Conservation (phyloP, 2,329 filamentous ascomycete species). For the Colletotrichum tanaceti region DNA sequence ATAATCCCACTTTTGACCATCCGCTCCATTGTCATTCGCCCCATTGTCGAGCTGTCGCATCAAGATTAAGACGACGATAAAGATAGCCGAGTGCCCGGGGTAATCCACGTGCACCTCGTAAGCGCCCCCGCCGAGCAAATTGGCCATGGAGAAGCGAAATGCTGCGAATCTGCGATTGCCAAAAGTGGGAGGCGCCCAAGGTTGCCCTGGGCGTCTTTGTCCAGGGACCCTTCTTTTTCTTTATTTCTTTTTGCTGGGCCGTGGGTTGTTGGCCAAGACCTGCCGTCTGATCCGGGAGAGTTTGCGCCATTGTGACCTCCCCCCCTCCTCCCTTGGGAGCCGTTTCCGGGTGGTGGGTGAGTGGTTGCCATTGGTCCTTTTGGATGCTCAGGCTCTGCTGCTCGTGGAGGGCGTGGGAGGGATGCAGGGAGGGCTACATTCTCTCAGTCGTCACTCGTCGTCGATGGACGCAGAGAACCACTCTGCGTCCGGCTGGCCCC, state of each 20-base stretch:
- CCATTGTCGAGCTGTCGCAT: conserved; percentile 31
- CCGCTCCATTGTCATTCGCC: conserved; percentile 23
- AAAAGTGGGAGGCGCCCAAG: conserved; percentile 29
- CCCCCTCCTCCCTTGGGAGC: not conserved
- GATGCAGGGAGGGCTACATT: not conserved
- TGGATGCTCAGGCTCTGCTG: conserved; percentile 17
- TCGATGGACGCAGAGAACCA: not conserved
- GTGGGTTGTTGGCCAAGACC: conserved; percentile 33
- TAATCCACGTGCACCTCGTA: conserved; percentile 32
- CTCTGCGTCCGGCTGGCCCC: conserved; percentile 9
- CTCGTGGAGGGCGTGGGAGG: not conserved
- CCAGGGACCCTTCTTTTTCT: not conserved
- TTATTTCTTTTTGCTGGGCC: conserved; percentile 5
- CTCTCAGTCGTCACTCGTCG: not conserved
- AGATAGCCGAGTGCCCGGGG: conserved; percentile 38
- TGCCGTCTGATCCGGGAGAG: conserved; percentile 37
- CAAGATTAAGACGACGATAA: conserved; percentile 35
- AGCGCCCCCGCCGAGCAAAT: conserved; percentile 25
- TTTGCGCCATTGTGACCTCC: conserved; percentile 1
- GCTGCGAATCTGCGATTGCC: conserved; percentile 27
- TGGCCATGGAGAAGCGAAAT: conserved; percentile 36
- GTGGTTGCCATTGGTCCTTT: conserved; percentile 20
- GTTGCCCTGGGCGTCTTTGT: conserved; percentile 2
- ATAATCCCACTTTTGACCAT: not conserved
- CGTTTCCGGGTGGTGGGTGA: conserved; percentile 18